Evolutionary conservation across 179 eudicot genomes (phyloP).

Genomic region (Corrigiola litoralis): DNA sequence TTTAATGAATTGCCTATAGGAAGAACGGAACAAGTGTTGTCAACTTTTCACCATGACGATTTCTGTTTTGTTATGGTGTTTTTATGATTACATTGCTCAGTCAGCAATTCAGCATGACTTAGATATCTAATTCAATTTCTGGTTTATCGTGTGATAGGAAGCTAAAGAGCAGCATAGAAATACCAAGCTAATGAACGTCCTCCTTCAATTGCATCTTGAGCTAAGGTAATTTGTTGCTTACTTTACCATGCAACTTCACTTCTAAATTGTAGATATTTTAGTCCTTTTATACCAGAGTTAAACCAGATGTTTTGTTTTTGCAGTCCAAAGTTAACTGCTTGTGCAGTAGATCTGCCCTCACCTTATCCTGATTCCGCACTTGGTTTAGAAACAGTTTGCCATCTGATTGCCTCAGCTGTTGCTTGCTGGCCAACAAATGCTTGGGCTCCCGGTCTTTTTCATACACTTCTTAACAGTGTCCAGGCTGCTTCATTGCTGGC

Average conservation of each 20-base stretch:
- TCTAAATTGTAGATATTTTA: not conserved
- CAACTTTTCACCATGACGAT: too few species aligned
- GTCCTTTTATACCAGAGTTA: not conserved
- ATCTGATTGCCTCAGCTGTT: constrained; percentile 87
- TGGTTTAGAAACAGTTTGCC: constrained; percentile 83
- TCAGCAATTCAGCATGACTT: too few species aligned
- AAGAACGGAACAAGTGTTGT: too few species aligned
- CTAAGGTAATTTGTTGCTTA: constrained; percentile 49
- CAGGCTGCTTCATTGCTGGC: constrained; percentile 75
- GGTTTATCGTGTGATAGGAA: constrained; percentile 45
- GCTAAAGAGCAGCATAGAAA: constrained; percentile 91
- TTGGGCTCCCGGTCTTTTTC: constrained; percentile 95
- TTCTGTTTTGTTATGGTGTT: not conserved
- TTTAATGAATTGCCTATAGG: too few species aligned
- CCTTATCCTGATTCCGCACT: constrained; percentile 76
- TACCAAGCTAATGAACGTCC: constrained; percentile 83
- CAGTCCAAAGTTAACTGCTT: constrained; percentile 92
- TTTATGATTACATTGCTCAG: too few species aligned
- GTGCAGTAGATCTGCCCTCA: constrained; percentile 63
- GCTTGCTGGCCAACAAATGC: constrained; percentile 94
- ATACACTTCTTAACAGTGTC: constrained; percentile 76
- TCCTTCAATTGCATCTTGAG: constrained; percentile 82
- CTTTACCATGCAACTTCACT: not conserved
- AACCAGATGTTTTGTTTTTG: constrained; percentile 23
- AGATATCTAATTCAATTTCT: too few species aligned